phyloP scores from a whole-genome alignment of 2,329 filamentous ascomycete genomes.

The Trichoderma semiorbis region DNA sequence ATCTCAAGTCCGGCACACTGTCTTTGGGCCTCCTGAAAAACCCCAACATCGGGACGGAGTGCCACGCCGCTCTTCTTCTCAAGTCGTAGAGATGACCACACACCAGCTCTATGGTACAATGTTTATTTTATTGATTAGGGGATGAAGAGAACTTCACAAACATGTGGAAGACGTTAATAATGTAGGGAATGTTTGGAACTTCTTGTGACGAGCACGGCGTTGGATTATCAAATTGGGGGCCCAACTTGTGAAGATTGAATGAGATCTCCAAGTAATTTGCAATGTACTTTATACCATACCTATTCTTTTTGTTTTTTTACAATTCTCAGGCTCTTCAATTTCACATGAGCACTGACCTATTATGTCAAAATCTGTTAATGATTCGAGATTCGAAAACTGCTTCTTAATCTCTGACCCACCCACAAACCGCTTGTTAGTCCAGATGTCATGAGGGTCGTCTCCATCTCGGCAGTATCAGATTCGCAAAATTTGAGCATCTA shows the following conservation, averaged over 20 bases:
- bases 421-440: background rate
- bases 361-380: background rate
- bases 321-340: background rate
- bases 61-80: background rate
- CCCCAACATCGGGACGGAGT: slow-evolving; percentile 3
- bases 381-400: background rate
- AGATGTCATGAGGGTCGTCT: background rate
- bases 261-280: slow-evolving; percentile 4
- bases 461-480: background rate
- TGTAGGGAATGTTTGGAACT: background rate
- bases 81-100: background rate
- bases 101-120: background rate
- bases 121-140: background rate
- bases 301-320: background rate
- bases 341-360: background rate
- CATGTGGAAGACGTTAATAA: background rate
- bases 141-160: background rate
- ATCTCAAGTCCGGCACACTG: background rate
- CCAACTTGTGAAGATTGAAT: background rate
- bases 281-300: slow-evolving; percentile 6
- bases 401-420: background rate
- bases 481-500: background rate
- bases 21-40: background rate
- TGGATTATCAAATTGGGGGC: background rate
- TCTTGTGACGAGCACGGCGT: slow-evolving; percentile 1